Conservation (phyloP, 2,329 filamentous ascomycete genomes). For the Aaosphaeria arxii region DNA sequence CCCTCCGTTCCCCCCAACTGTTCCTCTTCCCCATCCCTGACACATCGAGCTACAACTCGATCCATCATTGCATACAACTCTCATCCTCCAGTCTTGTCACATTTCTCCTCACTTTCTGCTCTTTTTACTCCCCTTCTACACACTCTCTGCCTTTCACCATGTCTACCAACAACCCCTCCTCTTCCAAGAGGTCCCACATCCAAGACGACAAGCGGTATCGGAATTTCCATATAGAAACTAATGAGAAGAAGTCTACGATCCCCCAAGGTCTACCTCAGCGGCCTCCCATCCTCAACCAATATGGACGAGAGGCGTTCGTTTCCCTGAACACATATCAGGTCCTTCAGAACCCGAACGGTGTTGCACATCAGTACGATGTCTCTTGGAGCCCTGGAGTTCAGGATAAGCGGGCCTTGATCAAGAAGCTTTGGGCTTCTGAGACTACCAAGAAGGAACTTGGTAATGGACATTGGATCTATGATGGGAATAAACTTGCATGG, state of each 20-base stretch:
- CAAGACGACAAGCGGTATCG: conserved; percentile 3
- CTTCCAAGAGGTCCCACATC: too few species aligned
- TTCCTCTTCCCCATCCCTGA: too few species aligned
- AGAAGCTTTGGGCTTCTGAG: conserved; percentile 72
- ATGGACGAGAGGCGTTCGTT: conserved; percentile 40
- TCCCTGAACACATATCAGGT: conserved; percentile 76
- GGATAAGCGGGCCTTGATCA: conserved; percentile 62
- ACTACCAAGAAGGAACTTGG: conserved; percentile 49
- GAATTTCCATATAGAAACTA: conserved; percentile 20
- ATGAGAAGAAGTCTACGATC: conserved; percentile 18
- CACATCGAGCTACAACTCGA: too few species aligned
- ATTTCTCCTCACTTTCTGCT: too few species aligned
- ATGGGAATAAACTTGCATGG: conserved; percentile 87
- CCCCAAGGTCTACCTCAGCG: conserved; percentile 30
- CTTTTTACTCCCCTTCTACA: too few species aligned
- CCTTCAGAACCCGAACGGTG: conserved; percentile 53
- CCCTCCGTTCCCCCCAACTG: too few species aligned
- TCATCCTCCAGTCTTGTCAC: neutral
- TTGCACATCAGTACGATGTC: conserved; percentile 83
- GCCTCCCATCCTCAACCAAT: conserved; percentile 35
- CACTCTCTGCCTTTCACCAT: too few species aligned
- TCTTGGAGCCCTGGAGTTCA: conserved; percentile 61
- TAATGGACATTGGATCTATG: conserved; percentile 65
- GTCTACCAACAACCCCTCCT: too few species aligned
- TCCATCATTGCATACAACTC: neutral